Conservation (phyloP, 495 filamentous ascomycete genomes). For the Pseudevernia furfuracea region DNA sequence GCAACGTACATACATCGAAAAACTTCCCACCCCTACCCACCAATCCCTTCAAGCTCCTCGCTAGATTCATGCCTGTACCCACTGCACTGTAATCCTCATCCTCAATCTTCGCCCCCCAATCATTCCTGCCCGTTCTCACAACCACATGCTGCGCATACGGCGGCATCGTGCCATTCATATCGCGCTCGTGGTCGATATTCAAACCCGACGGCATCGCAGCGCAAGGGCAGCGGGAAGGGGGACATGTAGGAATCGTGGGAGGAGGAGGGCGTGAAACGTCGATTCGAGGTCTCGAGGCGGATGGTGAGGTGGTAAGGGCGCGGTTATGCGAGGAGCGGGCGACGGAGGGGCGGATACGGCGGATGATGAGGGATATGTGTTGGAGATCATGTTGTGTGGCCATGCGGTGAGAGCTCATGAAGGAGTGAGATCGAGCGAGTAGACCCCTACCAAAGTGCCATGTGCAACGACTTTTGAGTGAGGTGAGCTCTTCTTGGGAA, state of each 20-base stretch:
- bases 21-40: slow-evolving; percentile 58
- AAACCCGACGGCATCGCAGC: slow-evolving; percentile 57
- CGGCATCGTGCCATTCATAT: slow-evolving; percentile 66
- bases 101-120: slow-evolving; percentile 70
- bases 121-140: slow-evolving; percentile 66
- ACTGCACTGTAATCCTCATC: slow-evolving; percentile 45
- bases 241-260: slow-evolving; percentile 54
- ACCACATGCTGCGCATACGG: slow-evolving; percentile 76
- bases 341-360: background rate
- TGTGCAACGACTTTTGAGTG: too few relatives aligned
- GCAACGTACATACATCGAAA: slow-evolving; percentile 56
- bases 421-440: background rate
- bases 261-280: background rate
- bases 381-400: background rate
- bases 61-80: slow-evolving; percentile 50
- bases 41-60: slow-evolving; percentile 59
- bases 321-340: background rate
- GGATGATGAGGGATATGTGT: background rate
- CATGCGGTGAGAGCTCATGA: background rate
- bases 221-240: slow-evolving; percentile 64
- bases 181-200: slow-evolving; percentile 64
- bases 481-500: background rate
- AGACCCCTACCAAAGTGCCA: too few relatives aligned
- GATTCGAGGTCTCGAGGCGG: background rate
- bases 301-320: slow-evolving; percentile 4